These are phyloP conservation scores for Suillus bovinus DNA, from an alignment of 768 basidiomycete species.

Conservation along the genomic window DNA sequence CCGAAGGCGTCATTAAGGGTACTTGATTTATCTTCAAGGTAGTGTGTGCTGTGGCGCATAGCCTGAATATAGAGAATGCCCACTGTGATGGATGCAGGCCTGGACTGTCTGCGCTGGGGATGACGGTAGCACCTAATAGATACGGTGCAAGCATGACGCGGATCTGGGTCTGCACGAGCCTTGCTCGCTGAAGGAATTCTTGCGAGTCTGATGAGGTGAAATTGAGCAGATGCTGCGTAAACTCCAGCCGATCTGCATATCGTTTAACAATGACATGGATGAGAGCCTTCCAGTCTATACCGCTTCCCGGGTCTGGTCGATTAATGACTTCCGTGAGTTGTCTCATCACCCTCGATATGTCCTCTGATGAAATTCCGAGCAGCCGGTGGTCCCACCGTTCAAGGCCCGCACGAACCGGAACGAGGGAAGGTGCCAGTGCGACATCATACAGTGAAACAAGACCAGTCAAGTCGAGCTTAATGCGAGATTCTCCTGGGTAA, in stretches of 20 bases:
- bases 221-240: conserved; percentile 38
- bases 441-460: conserved; percentile 30
- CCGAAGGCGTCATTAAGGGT: conserved; percentile 14
- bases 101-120: conserved; percentile 2
- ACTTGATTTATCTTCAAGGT: conserved; percentile 2
- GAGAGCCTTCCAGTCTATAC: conserved; percentile 44
- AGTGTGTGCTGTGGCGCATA: conserved; percentile 14
- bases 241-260: conserved; percentile 43
- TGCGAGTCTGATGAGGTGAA: conserved; percentile 14
- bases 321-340: conserved; percentile 11
- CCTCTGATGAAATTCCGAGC: conserved; percentile 15
- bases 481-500: conserved; percentile 28
- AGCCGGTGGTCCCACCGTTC: conserved; percentile 24
- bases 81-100: conserved; percentile 8
- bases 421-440: conserved; percentile 19
- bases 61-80: conserved; percentile 13
- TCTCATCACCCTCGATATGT: conserved; percentile 8
- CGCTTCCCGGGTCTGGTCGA: conserved; percentile 22
- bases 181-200: conserved; percentile 11
- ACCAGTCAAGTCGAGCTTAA: conserved; percentile 23
- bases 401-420: conserved; percentile 14
- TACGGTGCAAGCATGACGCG: conserved; percentile 19
- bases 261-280: conserved; percentile 41
- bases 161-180: conserved; percentile 19
- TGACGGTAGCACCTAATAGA: conserved; percentile 13